phyloP scores from a whole-genome alignment of 176 grass and related monocot genomes.

The Triticum timopheevii region DNA sequence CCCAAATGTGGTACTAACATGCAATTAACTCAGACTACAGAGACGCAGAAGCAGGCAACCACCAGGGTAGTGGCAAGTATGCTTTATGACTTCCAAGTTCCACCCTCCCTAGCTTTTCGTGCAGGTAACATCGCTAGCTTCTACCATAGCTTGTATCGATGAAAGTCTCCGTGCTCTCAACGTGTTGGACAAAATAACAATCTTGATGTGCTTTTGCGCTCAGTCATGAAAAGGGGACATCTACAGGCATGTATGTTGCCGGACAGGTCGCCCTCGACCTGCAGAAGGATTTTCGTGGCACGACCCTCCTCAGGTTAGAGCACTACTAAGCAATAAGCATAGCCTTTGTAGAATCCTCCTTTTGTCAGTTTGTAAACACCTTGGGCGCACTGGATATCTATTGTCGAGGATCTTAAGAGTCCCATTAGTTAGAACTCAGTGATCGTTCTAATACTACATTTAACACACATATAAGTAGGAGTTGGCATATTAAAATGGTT shows the following conservation, averaged over 20 bases:
- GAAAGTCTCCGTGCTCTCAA: neutral
- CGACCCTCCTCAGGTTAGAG: slow-evolving; percentile 67
- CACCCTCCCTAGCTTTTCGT: too few species aligned
- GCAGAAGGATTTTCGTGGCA: slow-evolving; percentile 92
- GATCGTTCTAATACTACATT: neutral
- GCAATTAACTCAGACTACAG: too few species aligned
- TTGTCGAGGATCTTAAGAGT: neutral
- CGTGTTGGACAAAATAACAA: slow-evolving; percentile 32
- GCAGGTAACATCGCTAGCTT: too few species aligned
- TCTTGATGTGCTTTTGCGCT: neutral
- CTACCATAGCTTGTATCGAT: slow-evolving; percentile 13
- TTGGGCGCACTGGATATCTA: neutral
- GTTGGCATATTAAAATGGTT: neutral
- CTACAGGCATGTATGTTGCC: slow-evolving; percentile 64
- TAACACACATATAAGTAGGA: neutral
- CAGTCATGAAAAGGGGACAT: slow-evolving; percentile 85
- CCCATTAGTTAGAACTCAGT: neutral
- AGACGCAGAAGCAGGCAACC: too few species aligned
- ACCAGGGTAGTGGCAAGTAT: too few species aligned
- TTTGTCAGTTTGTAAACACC: neutral
- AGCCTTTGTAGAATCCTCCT: neutral
- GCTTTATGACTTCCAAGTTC: too few species aligned
- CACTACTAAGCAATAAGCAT: neutral
- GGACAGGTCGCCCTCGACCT: slow-evolving; percentile 64
- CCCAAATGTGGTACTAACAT: too few species aligned